Conservation (phyloP, 1,284 basidiomycete species). For the Moniliophthora roreri region DNA sequence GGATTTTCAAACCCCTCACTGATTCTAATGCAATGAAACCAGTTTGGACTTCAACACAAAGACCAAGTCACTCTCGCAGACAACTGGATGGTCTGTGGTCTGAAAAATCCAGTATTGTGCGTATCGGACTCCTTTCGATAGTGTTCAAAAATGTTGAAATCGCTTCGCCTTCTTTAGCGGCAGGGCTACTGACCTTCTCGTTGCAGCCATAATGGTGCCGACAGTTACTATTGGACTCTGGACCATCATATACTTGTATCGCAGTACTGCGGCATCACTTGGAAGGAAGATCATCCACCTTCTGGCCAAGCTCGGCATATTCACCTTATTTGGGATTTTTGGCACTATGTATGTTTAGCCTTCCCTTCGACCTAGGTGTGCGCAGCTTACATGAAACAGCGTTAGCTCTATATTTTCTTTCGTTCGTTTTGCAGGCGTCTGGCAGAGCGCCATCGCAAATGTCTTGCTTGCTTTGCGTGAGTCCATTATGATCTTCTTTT, state of each 20-base stretch:
- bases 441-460: conserved; percentile 7
- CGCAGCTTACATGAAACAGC: neutral
- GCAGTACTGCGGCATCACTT: neutral
- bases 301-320: conserved; percentile 9
- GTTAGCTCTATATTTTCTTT: conserved; percentile 4
- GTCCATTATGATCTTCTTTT: conserved; percentile 2
- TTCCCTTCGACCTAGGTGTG: neutral
- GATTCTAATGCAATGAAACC: neutral
- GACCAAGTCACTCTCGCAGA: conserved; percentile 4
- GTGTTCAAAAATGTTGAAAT: neutral
- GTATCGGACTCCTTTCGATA: neutral
- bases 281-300: neutral
- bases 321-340: conserved; percentile 15
- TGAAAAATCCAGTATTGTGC: conserved; percentile 6
- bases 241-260: conserved; percentile 7
- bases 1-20: neutral
- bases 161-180: conserved; percentile 1
- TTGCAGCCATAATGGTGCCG: conserved; percentile 11
- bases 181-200: conserved; percentile 6
- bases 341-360: conserved; percentile 8
- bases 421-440: neutral
- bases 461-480: conserved; percentile 14
- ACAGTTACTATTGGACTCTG: conserved; percentile 9
- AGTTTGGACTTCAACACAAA: conserved; percentile 11
- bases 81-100: conserved; percentile 14